Conservation (phyloP, 1,284 basidiomycete genomes). For the Boletus semigastroideus region DNA sequence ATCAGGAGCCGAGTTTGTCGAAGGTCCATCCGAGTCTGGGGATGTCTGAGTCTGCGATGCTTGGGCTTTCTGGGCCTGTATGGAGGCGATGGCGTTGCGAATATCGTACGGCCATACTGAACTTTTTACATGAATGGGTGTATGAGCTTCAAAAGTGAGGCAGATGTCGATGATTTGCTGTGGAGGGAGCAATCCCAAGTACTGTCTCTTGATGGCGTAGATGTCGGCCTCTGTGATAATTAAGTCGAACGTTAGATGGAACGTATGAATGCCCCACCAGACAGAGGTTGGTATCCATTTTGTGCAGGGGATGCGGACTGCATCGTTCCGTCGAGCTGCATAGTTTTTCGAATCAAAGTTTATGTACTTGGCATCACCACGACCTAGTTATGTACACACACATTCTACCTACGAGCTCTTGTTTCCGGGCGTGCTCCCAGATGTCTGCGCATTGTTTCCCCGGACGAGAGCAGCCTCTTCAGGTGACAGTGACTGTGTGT, state of each 20-base stretch:
- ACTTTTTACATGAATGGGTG: constrained; percentile 55
- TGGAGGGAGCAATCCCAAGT: constrained; percentile 61
- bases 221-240: constrained; percentile 36
- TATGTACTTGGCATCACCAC: constrained; percentile 15
- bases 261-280: constrained; percentile 22
- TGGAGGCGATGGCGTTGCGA: constrained; percentile 54
- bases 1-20: constrained; percentile 11
- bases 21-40: constrained; percentile 8
- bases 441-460: constrained; percentile 6
- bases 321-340: constrained; percentile 38
- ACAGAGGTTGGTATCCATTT: constrained; percentile 33
- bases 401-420: constrained; percentile 1
- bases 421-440: background rate
- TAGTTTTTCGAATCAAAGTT: constrained; percentile 37
- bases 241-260: constrained; percentile 5
- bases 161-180: constrained; percentile 75
- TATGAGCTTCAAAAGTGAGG: constrained; percentile 66
- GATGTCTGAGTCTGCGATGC: constrained; percentile 16
- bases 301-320: constrained; percentile 28
- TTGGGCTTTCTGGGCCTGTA: constrained; percentile 39
- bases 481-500: constrained; percentile 47
- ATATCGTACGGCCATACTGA: constrained; percentile 71
- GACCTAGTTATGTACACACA: background rate
- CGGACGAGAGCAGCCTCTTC: constrained; percentile 39
- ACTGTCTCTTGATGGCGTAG: constrained; percentile 63